Percentiles rank a stretch among this genome's conserved stretches.
Conservation (phyloP, 164 flowering plant species). For the Magnolia kwangsiensis region DNA sequence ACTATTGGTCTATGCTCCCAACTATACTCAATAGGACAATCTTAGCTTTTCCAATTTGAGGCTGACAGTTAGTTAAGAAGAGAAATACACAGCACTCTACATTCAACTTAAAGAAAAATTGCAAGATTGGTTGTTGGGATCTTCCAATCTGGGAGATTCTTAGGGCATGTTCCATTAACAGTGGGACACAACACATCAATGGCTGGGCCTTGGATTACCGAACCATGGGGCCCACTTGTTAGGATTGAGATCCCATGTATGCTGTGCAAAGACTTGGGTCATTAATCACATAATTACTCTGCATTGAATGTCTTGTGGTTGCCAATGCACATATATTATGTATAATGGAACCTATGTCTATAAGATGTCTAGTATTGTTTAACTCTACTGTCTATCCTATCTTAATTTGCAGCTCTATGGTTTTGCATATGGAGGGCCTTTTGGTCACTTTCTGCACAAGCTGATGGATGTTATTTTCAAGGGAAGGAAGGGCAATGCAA, state of each 20-base stretch:
- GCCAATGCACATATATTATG: too few relatives aligned
- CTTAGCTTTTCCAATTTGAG: too few relatives aligned
- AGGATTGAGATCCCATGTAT: too few relatives aligned
- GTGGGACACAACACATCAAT: too few relatives aligned
- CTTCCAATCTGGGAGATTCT: not conserved
- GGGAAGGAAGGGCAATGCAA: slow-evolving; percentile 56
- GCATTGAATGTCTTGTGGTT: not conserved
- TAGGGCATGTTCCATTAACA: not conserved
- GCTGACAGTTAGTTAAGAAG: too few relatives aligned
- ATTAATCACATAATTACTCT: not conserved
- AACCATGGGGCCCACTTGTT: too few relatives aligned
- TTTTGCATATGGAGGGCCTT: slow-evolving; percentile 65
- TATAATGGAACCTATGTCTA: too few relatives aligned
- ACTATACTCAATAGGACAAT: too few relatives aligned
- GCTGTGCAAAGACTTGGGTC: not conserved
- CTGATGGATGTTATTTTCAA: slow-evolving; percentile 66
- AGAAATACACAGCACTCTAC: not conserved
- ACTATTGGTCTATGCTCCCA: too few relatives aligned
- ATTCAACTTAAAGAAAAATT: not conserved
- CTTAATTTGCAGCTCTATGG: slow-evolving; percentile 60
- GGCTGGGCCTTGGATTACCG: too few relatives aligned
- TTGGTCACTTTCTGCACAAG: slow-evolving; percentile 80
- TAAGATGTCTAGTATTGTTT: not conserved
- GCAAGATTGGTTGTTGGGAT: not conserved
- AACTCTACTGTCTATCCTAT: not conserved